Conservation (phyloP, 208 protist genomes). For the Histomonas meleagridis region DNA sequence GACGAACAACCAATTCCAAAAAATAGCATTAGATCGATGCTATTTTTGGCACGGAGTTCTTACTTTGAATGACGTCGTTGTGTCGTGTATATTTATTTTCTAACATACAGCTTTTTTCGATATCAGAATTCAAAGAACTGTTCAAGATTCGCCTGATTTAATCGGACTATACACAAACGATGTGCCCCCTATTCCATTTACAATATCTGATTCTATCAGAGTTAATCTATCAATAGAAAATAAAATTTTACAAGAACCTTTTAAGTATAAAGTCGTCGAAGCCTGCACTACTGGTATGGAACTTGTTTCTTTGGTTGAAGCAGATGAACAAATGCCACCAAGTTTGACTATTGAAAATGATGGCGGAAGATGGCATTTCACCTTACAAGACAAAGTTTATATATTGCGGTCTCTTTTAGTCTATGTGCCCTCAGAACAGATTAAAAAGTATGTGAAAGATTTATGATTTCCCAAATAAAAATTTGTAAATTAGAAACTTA, state of each 20-base stretch:
- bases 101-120: neutral
- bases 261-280: neutral
- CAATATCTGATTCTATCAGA: neutral
- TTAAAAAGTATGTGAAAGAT: neutral
- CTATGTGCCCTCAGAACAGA: neutral
- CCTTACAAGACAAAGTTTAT: neutral
- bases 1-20: neutral
- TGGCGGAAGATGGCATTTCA: conserved; percentile 12
- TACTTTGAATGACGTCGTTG: neutral
- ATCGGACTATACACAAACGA: conserved; percentile 23
- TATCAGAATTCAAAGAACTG: neutral
- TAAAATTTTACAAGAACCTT: neutral
- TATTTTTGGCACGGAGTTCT: neutral
- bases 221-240: neutral
- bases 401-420: neutral
- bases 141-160: neutral
- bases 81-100: neutral
- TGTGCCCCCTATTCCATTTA: conserved; percentile 7
- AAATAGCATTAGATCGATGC: neutral
- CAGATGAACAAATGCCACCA: too few species aligned
- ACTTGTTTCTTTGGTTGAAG: neutral
- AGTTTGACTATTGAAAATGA: too few species aligned
- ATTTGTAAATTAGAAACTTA: too few species aligned
- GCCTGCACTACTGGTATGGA: neutral
- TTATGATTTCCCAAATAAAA: too few species aligned